phyloP scores from a whole-genome alignment of 1,284 basidiomycete species.

The Heterobasidion occidentale region DNA sequence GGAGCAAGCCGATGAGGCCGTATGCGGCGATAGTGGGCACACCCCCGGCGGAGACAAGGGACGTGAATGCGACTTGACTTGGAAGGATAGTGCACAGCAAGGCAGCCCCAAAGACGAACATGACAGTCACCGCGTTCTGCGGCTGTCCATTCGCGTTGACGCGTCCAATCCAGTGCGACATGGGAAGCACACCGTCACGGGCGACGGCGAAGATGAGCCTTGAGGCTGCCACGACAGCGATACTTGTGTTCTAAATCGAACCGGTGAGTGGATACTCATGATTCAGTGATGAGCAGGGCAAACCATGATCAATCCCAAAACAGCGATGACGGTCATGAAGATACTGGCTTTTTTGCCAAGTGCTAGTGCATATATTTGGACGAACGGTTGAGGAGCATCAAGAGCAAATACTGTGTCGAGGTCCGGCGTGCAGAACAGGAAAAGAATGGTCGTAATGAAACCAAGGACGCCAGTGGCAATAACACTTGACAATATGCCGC shows the following conservation, averaged over 20 bases:
- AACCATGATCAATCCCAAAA: constrained; percentile 72
- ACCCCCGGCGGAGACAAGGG: constrained; percentile 74
- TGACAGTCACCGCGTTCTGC: constrained; percentile 74
- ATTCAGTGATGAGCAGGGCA: constrained; percentile 15
- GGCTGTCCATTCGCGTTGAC: constrained; percentile 69
- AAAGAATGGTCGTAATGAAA: constrained; percentile 71
- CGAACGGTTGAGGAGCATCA: constrained; percentile 80
- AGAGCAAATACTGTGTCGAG: constrained; percentile 67
- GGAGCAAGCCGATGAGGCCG: constrained; percentile 65
- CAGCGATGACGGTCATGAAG: constrained; percentile 79
- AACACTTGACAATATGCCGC: constrained; percentile 71
- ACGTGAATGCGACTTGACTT: constrained; percentile 81
- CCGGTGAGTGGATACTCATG: not conserved
- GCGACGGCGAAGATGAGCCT: constrained; percentile 83
- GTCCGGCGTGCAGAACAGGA: constrained; percentile 80
- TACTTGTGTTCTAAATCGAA: constrained; percentile 61
- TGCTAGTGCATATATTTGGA: constrained; percentile 75
- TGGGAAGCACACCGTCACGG: constrained; percentile 78
- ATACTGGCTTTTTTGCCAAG: constrained; percentile 69
- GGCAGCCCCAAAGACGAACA: constrained; percentile 64
- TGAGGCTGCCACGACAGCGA: constrained; percentile 78
- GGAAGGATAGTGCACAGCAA: constrained; percentile 80
- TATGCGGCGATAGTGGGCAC: constrained; percentile 81
- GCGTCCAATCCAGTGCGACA: constrained; percentile 72
- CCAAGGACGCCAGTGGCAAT: constrained; percentile 69